Percentiles rank a stretch among this genome's conserved stretches.
These are phyloP conservation scores for Thinopyrum obtusiflorum DNA, from an alignment of 202 grass and related monocot genomes.

Conservation along the genomic window DNA sequence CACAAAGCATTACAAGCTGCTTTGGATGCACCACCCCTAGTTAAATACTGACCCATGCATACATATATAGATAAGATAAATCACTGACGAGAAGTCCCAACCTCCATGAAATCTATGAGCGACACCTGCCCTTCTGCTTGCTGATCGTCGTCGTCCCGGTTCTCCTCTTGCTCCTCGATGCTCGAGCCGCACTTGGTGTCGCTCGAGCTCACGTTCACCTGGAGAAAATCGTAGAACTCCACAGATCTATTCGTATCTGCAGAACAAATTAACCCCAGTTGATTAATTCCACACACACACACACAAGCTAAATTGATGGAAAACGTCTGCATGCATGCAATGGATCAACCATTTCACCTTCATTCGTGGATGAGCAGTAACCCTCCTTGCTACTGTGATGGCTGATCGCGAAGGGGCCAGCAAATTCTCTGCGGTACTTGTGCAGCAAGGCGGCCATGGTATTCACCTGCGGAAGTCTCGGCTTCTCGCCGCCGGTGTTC, in stretches of 20 bases:
- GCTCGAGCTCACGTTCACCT: constrained; percentile 70
- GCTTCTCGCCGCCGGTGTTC: background rate
- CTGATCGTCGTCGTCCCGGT: constrained; percentile 23
- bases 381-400: constrained; percentile 27
- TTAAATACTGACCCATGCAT: constrained; percentile 34
- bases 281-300: background rate
- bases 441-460: constrained; percentile 50
- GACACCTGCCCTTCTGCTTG: constrained; percentile 41
- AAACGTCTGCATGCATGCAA: background rate
- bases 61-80: constrained; percentile 28
- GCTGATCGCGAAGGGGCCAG: constrained; percentile 43
- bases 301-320: background rate
- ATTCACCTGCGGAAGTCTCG: constrained; percentile 10
- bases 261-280: background rate
- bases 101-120: constrained; percentile 92
- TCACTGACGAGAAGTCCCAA: constrained; percentile 59
- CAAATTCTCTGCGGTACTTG: constrained; percentile 55
- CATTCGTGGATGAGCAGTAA: constrained; percentile 37
- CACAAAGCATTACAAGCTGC: constrained; percentile 55
- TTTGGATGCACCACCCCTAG: constrained; percentile 48
- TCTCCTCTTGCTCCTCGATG: constrained; percentile 76
- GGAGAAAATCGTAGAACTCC: constrained; percentile 93
- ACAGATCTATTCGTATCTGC: constrained; percentile 58
- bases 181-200: constrained; percentile 80
- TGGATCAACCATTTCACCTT: constrained; percentile 31